Percentiles rank a stretch among this genome's conserved stretches.
Conservation (phyloP, 345 rosid species). For the Luvunga scandens region DNA sequence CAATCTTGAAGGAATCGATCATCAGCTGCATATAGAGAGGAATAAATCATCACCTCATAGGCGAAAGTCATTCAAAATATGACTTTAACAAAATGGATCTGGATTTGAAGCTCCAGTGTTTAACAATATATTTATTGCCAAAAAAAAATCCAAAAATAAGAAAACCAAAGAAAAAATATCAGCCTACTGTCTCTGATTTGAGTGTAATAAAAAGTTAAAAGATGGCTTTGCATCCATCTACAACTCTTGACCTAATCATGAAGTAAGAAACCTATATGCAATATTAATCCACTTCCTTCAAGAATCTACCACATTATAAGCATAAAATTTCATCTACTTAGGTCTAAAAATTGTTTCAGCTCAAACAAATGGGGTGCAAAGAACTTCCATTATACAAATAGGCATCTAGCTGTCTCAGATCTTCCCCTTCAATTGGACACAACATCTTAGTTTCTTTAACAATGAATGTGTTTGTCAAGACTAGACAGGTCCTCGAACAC, state of each 20-base stretch:
- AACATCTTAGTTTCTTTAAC: background rate
- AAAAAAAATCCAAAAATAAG: too few species aligned
- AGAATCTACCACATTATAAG: background rate
- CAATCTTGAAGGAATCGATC: too few species aligned
- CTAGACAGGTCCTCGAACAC: background rate
- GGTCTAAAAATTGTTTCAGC: background rate
- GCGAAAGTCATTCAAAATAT: too few species aligned
- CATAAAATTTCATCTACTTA: background rate
- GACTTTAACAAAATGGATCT: too few species aligned
- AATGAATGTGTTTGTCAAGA: background rate
- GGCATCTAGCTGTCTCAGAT: background rate
- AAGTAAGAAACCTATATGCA: background rate
- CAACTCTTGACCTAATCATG: background rate
- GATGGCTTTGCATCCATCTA: background rate
- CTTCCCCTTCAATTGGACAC: too few species aligned
- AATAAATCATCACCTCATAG: too few species aligned
- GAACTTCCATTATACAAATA: background rate
- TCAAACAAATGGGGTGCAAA: background rate
- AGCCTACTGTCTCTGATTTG: background rate
- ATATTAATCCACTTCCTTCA: background rate
- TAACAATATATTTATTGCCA: too few species aligned
- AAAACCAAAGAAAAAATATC: conserved; percentile 1
- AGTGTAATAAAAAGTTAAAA: background rate
- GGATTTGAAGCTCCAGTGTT: too few species aligned
- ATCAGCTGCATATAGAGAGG: too few species aligned